A percentile compares a stretch with the other conserved stretches of the same genome.
Evolutionary conservation across 441 rosid species (phyloP).

Genomic region (Eutrema salsugineum): DNA sequence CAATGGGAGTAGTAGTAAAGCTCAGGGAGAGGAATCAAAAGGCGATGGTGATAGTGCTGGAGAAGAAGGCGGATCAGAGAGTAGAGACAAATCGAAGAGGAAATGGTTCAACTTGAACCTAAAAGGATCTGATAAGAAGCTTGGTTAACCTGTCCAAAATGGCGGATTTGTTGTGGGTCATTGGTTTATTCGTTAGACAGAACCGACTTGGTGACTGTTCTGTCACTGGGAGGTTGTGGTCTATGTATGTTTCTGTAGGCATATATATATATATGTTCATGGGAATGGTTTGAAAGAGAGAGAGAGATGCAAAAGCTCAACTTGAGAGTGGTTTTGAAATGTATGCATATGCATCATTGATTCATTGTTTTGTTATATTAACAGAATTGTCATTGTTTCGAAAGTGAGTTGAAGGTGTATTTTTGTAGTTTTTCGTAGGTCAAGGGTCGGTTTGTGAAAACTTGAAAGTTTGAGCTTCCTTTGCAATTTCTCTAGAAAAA

Average conservation of each 20-base stretch:
- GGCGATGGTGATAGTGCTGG: slow-evolving; percentile 53
- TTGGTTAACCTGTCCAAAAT: slow-evolving; percentile 32
- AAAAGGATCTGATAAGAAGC: slow-evolving; percentile 73
- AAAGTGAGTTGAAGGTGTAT: background rate
- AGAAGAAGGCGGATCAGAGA: slow-evolving; percentile 74
- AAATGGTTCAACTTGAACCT: slow-evolving; percentile 95
- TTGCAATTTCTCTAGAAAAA: background rate
- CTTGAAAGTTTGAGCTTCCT: background rate
- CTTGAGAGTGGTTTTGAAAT: background rate
- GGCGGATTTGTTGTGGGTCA: background rate
- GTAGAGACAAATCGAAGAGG: slow-evolving; percentile 89
- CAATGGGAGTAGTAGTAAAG: slow-evolving; percentile 61
- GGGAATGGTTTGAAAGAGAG: slow-evolving; percentile 1
- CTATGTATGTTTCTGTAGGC: slow-evolving; percentile 16
- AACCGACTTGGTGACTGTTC: background rate
- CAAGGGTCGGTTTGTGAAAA: background rate
- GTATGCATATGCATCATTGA: slow-evolving; percentile 2
- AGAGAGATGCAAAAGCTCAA: background rate
- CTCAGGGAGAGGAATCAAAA: slow-evolving; percentile 57
- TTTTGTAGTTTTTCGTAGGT: background rate
- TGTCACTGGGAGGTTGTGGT: background rate
- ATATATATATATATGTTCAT: slow-evolving; percentile 12
- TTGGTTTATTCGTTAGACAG: slow-evolving; percentile 19
- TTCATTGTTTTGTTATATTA: slow-evolving; percentile 16
- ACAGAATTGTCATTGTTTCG: background rate